Conservation (phyloP, 2,329 filamentous ascomycete genomes). For the Aquanectria penicillioides region DNA sequence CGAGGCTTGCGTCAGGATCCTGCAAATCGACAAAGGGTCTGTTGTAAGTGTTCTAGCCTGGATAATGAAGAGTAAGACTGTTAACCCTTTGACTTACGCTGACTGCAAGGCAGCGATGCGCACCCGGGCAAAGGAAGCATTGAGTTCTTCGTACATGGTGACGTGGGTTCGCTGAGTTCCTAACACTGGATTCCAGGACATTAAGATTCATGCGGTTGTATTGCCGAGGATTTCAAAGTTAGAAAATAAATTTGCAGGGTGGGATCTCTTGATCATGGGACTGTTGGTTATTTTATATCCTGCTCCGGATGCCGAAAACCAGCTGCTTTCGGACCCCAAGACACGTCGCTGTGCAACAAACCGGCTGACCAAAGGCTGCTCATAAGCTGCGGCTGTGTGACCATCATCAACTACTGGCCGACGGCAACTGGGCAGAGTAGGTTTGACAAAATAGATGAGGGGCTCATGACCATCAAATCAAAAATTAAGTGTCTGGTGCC, state of each 20-base stretch:
- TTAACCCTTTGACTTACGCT: conserved; percentile 51
- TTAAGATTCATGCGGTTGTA: not conserved
- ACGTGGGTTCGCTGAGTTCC: not conserved
- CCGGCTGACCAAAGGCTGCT: not conserved
- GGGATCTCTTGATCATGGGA: too few relatives aligned
- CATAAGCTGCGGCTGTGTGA: not conserved
- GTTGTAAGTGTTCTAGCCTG: not conserved
- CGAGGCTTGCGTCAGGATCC: conserved; percentile 22
- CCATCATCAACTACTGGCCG: conserved; percentile 4
- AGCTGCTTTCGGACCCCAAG: conserved; percentile 2
- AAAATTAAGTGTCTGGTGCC: too few relatives aligned
- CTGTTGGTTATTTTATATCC: conserved; percentile 17
- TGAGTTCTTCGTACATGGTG: conserved; percentile 53
- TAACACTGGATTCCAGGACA: too few relatives aligned
- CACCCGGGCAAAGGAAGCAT: conserved; percentile 55
- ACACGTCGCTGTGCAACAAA: too few relatives aligned
- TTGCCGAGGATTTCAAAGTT: too few relatives aligned
- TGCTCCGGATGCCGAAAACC: conserved; percentile 14
- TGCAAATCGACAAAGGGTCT: not conserved
- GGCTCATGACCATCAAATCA: too few relatives aligned
- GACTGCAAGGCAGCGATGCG: conserved; percentile 60
- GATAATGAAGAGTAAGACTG: not conserved
- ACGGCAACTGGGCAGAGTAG: not conserved
- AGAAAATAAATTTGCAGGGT: too few relatives aligned
- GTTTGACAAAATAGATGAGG: too few relatives aligned